A percentile compares a stretch with the other conserved stretches of the same genome.
phyloP scores from a whole-genome alignment of 1,139 yeast genomes.

The Yamadazyma trypodendri region DNA sequence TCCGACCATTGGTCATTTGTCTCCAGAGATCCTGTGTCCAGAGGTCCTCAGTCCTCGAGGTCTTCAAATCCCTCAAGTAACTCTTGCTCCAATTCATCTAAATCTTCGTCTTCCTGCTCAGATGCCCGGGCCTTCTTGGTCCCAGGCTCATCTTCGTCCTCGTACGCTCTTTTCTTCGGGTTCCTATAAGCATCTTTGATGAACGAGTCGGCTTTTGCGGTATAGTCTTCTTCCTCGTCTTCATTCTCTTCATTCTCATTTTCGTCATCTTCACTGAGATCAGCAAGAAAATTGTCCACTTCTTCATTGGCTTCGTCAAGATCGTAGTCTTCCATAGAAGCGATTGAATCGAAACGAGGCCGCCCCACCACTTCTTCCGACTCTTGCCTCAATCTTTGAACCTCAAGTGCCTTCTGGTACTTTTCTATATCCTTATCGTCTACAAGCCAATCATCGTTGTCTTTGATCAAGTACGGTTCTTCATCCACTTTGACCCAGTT shows the following conservation, averaged over 20 bases:
- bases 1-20: too few species aligned
- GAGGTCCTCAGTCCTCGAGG: conserved; percentile 29
- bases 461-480: conserved; percentile 54
- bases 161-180: conserved; percentile 23
- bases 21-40: too few species aligned
- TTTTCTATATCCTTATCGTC: conserved; percentile 43
- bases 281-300: conserved; percentile 60
- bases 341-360: conserved; percentile 28
- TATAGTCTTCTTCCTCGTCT: conserved; percentile 18
- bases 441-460: conserved; percentile 39
- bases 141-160: conserved; percentile 13
- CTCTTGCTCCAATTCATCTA: conserved; percentile 48
- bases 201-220: conserved; percentile 27
- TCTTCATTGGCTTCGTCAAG: conserved; percentile 59
- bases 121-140: conserved; percentile 5
- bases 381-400: conserved; percentile 15
- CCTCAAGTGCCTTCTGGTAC: conserved; percentile 35
- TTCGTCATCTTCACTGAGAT: conserved; percentile 50
- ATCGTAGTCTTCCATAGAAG: conserved; percentile 41
- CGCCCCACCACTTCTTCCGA: conserved; percentile 15
- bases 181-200: conserved; percentile 30
- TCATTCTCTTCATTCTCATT: conserved; percentile 35
- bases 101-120: conserved; percentile 21
- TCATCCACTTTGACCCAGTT: conserved; percentile 75
- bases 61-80: conserved; percentile 48